phyloP scores from a whole-genome alignment of 2,329 filamentous ascomycete species.

The Tolypocladium sp. region DNA sequence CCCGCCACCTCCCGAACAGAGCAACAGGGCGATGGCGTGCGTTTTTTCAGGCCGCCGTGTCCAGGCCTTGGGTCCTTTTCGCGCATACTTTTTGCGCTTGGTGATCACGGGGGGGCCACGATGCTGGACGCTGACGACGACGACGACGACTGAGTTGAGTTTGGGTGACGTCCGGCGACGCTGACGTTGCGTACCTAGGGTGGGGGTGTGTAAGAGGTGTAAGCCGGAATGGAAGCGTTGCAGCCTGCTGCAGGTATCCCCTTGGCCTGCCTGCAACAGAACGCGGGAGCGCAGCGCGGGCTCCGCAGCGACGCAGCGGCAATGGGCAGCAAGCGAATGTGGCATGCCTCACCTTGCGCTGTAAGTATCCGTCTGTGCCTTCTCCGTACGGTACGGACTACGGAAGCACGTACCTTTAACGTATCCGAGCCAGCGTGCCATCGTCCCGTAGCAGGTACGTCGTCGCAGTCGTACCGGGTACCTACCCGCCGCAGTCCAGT shows the following conservation, averaged over 20 bases:
- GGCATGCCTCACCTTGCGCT: background rate
- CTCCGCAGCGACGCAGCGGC: no score
- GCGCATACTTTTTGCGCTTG: background rate
- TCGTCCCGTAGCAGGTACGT: background rate
- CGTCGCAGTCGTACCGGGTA: background rate
- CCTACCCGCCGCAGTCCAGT: background rate
- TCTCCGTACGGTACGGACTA: background rate
- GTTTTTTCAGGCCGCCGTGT: background rate
- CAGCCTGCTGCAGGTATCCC: background rate
- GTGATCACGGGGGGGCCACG: background rate
- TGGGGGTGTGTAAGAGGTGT: no score
- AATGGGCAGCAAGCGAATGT: background rate
- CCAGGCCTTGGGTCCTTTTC: no score
- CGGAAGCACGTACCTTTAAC: background rate
- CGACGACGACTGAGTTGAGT: background rate
- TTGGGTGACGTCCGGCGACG: background rate
- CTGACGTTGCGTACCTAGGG: background rate
- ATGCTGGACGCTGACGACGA: background rate
- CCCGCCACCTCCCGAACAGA: background rate
- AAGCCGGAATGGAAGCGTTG: background rate
- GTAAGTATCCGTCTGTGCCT: background rate
- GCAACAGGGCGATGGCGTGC: background rate
- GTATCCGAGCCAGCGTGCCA: background rate
- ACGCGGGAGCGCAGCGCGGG: background rate
- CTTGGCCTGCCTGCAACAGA: background rate